Conservation (phyloP, 108 stramenopile species). For the Craspedostauros australis region DNA sequence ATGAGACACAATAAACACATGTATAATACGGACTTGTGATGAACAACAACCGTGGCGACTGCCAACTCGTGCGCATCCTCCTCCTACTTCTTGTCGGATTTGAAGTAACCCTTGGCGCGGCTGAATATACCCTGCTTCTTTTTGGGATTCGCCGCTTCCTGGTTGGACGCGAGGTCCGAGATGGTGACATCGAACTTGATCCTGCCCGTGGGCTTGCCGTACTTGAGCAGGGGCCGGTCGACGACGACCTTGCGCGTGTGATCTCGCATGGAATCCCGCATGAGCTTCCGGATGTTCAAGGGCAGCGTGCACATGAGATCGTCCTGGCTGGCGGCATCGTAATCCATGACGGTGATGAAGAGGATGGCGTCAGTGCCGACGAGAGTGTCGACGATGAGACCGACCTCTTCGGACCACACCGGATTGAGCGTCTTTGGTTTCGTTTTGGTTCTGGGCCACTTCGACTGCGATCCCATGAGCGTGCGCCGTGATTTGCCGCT, state of each 20-base stretch:
- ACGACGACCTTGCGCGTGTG: not conserved
- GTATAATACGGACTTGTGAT: no score
- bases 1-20: no score
- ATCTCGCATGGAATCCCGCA: not conserved
- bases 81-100: no score
- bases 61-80: no score
- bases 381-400: conserved; percentile 1
- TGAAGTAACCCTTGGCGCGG: no score
- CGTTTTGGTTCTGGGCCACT: conserved; percentile 26
- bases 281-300: conserved; percentile 37
- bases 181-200: conserved; percentile 13
- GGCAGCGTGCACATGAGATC: conserved; percentile 45
- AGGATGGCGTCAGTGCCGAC: conserved; percentile 33
- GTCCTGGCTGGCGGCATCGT: conserved; percentile 37
- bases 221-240: not conserved
- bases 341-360: conserved; percentile 46
- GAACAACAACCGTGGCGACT: no score
- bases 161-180: no score
- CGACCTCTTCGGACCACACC: conserved; percentile 16
- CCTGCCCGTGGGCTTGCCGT: conserved; percentile 10
- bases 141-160: no score
- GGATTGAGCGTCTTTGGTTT: conserved; percentile 34
- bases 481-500: conserved; percentile 26
- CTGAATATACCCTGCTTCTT: no score
- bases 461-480: conserved; percentile 14